Base-by-base conservation (phyloP, 2,329 filamentous ascomycete genomes). In the Penicillium sp. region DNA sequence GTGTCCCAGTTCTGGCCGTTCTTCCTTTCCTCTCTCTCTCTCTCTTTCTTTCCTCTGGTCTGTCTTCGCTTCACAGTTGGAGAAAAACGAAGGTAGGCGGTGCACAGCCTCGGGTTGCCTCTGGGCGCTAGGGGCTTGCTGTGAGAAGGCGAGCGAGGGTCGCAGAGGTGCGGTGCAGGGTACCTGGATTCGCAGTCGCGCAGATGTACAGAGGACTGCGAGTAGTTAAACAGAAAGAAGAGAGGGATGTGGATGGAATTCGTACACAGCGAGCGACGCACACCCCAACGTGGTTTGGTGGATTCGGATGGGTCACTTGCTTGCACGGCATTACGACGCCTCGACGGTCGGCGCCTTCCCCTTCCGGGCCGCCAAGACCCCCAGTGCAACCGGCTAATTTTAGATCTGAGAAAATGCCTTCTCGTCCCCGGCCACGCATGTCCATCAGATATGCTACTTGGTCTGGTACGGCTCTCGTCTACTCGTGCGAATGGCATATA, bases 221-320 rank as follows among this genome's bases (percentile, higher is more conserved):
- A 30, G 14, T 4, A 46, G 24, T 3, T 23, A 46, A 24, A 35
- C 14, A 21, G 18, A 8, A 16, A 14, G n/a, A 18, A 21, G 12
- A 49, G 33, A 23, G 16, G 12, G 33, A 23, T 9, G 12, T 33
- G 30, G 9, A 33, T 6, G 30, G 30, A 9, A 33, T 12, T 33
- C 30, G 30, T 33, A 33, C 30, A 14, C 30, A 40, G 35, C 49
- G 45, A 40, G 30, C 42, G 49, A 40, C 55, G 55, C 48, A 48
- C 40, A 45, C 50, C 55, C 40, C 43, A 35, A 57, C 55, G 49
- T 49, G 55, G 55, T 53, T 57, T 49, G 55, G 55, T 47, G 26
- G 56, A 40, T 43, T 45, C 47, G 20, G 43, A 23, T 11, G 45
- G 33, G 49, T 49, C 49, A 43, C 23, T 48, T 40, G 52, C 14